Base-by-base conservation (phyloP, 2,329 filamentous ascomycete species). In the Eutypella sp. region DNA sequence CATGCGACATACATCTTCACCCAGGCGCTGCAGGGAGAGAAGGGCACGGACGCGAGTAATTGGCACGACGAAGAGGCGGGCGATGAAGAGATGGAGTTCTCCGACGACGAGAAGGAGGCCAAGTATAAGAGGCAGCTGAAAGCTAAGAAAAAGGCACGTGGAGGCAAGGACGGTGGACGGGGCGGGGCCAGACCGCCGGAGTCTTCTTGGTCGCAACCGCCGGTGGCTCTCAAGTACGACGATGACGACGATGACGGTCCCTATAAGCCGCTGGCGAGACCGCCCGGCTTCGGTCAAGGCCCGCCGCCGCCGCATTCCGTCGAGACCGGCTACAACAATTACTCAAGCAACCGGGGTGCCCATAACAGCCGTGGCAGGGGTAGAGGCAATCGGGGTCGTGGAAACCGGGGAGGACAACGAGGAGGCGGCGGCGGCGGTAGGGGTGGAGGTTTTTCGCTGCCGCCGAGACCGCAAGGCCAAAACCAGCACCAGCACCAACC, bases 41-140 rank as follows among this genome's bases (percentile, higher is more conserved):
- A 95, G 69, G 89, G 90, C 48, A 93, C 89, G 9, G 93, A 99
- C 66, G 92, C 93, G 8, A 95, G 89, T 42, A 97, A 97, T 62
- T 77, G 96, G 45, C 87, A 96, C 65, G 93, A 97, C 56, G 93
- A 99, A 65, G 92, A 97, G 68, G 78, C 90, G 7, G 82, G 71
- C 15, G 85, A 87, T 25, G 88, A 95, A 31, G 92, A 97, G 63
- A 79, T 89, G 56, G 93, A 97, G 62, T 97, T 97, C 64, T 96
- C 92, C 0, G 93, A 99, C 56, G 93, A 99, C 58, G 93, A 99
- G 67, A 87, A 88, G 56, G 93, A 99, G 67, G 85, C 86, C 7
- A 88, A 90, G 57, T 82, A 89, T 62, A 95, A 86, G 69, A 72
- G 79, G 46, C 76, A 77, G 48, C 57, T 81, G 43, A 90, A 90